These are phyloP conservation scores for Hypoxylon sp. DNA, from an alignment of 2,329 filamentous ascomycete species.

Conservation along the genomic window DNA sequence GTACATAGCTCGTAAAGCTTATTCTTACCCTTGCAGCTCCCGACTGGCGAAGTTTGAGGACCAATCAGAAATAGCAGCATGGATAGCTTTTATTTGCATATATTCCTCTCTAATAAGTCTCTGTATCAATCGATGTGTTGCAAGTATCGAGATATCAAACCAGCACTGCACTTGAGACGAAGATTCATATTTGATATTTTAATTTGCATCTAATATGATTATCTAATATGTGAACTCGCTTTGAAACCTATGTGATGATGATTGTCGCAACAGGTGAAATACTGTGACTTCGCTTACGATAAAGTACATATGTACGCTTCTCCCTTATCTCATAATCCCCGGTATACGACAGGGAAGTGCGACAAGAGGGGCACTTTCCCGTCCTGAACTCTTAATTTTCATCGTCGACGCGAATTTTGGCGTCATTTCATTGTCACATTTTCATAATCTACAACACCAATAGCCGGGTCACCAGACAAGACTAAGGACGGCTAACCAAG, in stretches of 20 bases:
- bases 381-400: conserved; percentile 7
- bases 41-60: neutral
- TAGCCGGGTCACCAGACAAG: neutral
- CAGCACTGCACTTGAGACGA: neutral
- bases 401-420: conserved; percentile 13
- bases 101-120: neutral
- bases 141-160: neutral
- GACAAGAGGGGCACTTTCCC: conserved; percentile 7
- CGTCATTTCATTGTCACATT: conserved; percentile 22
- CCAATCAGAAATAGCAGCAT: conserved; percentile 6
- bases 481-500: conserved; percentile 9
- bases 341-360: conserved; percentile 16
- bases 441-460: conserved; percentile 5
- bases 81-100: conserved; percentile 17
- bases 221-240: neutral
- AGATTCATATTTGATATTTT: neutral
- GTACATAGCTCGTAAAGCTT: conserved; percentile 4
- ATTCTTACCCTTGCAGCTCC: neutral
- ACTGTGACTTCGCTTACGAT: neutral
- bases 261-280: neutral
- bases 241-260: neutral
- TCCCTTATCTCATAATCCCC: conserved; percentile 9
- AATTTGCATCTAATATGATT: neutral
- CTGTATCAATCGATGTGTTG: conserved; percentile 29
- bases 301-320: neutral